A percentile compares a stretch with the other conserved stretches of the same genome.
Evolutionary conservation across 1,139 yeast genomes (phyloP).

Genomic region (Suhomyces bokatorum): DNA sequence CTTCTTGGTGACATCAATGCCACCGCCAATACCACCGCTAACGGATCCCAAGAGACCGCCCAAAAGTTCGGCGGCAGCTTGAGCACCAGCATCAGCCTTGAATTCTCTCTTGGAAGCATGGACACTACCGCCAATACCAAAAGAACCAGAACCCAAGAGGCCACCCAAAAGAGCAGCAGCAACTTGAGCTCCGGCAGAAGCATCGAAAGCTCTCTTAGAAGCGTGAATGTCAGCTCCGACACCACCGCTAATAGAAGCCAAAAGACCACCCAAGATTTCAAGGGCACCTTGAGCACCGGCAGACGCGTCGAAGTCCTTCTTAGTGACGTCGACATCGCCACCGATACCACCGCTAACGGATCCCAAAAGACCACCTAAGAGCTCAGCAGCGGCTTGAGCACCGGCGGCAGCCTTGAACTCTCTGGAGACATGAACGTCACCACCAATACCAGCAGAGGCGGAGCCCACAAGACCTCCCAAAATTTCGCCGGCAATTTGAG

Average conservation of each 20-base stretch:
- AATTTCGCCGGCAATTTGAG: background rate
- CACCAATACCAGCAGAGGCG: conserved; percentile 5
- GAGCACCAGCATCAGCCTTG: conserved; percentile 11
- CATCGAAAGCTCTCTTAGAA: conserved; percentile 14
- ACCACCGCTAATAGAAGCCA: conserved; percentile 4
- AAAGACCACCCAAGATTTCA: conserved; percentile 5
- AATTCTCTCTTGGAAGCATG: conserved; percentile 10
- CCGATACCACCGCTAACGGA: conserved; percentile 13
- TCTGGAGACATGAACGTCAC: background rate
- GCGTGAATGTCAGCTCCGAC: conserved; percentile 21
- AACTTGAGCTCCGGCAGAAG: conserved; percentile 5
- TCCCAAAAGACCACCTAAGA: conserved; percentile 6
- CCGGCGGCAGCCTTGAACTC: conserved; percentile 12
- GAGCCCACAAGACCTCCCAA: conserved; percentile 6
- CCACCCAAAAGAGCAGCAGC: conserved; percentile 6
- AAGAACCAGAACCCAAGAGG: conserved; percentile 3
- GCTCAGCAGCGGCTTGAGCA: conserved; percentile 7
- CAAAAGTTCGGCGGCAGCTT: conserved; percentile 1
- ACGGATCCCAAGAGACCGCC: conserved; percentile 7
- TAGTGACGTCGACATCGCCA: conserved; percentile 13
- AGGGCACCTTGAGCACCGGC: conserved; percentile 5
- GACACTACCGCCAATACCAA: conserved; percentile 21
- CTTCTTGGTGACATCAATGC: conserved; percentile 5
- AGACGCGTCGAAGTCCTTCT: conserved; percentile 9
- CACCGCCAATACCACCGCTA: conserved; percentile 5